These are phyloP conservation scores for Crithidia acanthocephali DNA, from an alignment of 208 protist species.

Conservation along the genomic window DNA sequence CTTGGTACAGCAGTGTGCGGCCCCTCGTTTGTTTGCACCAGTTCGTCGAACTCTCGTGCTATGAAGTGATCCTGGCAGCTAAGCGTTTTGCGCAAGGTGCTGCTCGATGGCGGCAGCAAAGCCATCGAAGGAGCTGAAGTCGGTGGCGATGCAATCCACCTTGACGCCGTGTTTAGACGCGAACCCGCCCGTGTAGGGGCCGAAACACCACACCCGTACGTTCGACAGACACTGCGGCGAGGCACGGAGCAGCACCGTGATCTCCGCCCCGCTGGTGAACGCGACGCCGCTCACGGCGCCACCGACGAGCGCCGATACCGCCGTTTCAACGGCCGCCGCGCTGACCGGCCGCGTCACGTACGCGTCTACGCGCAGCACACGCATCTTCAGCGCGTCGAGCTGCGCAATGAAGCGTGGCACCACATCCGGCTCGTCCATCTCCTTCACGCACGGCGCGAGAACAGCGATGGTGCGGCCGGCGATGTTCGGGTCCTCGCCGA, in stretches of 20 bases:
- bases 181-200: slow-evolving; percentile 27
- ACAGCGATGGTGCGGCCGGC: slow-evolving; percentile 24
- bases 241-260: slow-evolving; percentile 20
- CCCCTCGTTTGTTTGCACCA: too few species aligned
- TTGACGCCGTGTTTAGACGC: slow-evolving; percentile 10
- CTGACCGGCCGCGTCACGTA: slow-evolving; percentile 28
- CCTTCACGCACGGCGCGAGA: slow-evolving; percentile 23
- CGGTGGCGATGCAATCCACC: slow-evolving; percentile 13
- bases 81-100: too few species aligned
- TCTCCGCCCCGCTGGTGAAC: slow-evolving; percentile 24
- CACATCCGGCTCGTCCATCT: slow-evolving; percentile 23
- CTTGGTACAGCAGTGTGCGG: too few species aligned
- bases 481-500: not conserved
- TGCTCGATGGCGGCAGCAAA: slow-evolving; percentile 26
- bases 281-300: slow-evolving; percentile 7
- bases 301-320: not conserved
- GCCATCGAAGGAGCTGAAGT: slow-evolving; percentile 30
- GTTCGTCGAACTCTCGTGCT: too few species aligned
- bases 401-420: slow-evolving; percentile 23
- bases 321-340: slow-evolving; percentile 3
- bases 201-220: slow-evolving; percentile 27
- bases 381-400: slow-evolving; percentile 16
- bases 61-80: too few species aligned
- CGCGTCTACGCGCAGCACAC: slow-evolving; percentile 21
- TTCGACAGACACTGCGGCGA: slow-evolving; percentile 16